phyloP scores from a whole-genome alignment of 1,139 yeast genomes.

The Blastobotrys ciferrii region DNA sequence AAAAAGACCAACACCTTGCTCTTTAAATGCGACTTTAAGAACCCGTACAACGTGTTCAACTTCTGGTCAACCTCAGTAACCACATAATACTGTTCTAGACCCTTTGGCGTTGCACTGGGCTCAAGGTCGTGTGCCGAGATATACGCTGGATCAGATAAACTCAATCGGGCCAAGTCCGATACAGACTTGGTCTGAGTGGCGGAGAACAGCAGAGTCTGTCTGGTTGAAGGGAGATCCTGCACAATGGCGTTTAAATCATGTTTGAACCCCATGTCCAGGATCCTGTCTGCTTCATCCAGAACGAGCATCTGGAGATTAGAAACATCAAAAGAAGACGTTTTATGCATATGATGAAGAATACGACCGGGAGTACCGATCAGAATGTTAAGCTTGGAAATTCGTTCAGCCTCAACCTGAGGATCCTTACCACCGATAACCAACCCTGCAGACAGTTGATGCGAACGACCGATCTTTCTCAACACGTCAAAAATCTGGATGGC shows the following conservation, averaged over 20 bases:
- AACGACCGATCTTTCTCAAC: slow-evolving; percentile 74
- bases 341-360: slow-evolving; percentile 90
- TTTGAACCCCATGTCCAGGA: slow-evolving; percentile 95
- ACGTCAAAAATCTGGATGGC: slow-evolving; percentile 95
- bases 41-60: slow-evolving; percentile 82
- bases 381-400: slow-evolving; percentile 80
- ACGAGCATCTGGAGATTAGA: slow-evolving; percentile 79
- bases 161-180: slow-evolving; percentile 81
- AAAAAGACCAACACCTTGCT: slow-evolving; percentile 83
- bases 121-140: slow-evolving; percentile 49
- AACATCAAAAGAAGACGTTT: slow-evolving; percentile 80
- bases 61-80: slow-evolving; percentile 73
- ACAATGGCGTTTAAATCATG: slow-evolving; percentile 83
- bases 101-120: slow-evolving; percentile 68
- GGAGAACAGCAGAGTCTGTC: slow-evolving; percentile 87
- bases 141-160: slow-evolving; percentile 75
- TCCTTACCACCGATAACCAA: slow-evolving; percentile 97
- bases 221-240: slow-evolving; percentile 68
- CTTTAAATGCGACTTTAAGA: slow-evolving; percentile 83
- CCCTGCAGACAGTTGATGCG: slow-evolving; percentile 85
- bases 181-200: slow-evolving; percentile 89
- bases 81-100: slow-evolving; percentile 79
- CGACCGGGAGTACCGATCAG: slow-evolving; percentile 97
- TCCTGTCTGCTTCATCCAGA: slow-evolving; percentile 94
- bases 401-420: slow-evolving; percentile 79